A percentile compares a stretch with the other conserved stretches of the same genome.
These are phyloP conservation scores for Podospora pseudopauciseta DNA, from an alignment of 495 filamentous ascomycete species.

Conservation along the genomic window DNA sequence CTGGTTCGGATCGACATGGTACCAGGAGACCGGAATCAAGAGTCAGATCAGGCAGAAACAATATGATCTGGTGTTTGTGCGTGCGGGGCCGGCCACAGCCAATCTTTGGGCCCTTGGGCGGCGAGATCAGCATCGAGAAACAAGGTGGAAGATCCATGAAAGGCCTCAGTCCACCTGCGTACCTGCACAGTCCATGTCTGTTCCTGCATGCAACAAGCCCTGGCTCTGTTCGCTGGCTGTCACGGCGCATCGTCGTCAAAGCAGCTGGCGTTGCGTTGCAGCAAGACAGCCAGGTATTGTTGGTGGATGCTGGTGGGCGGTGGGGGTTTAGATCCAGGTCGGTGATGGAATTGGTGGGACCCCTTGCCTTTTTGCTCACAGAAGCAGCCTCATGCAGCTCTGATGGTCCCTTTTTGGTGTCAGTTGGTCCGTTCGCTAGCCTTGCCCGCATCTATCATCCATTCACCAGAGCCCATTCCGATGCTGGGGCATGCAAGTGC, in stretches of 20 bases:
- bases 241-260: neutral
- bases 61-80: neutral
- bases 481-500: neutral
- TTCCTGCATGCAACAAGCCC: slow-evolving; percentile 8
- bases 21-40: neutral
- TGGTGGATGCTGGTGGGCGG: neutral
- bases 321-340: neutral
- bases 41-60: neutral
- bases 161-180: neutral
- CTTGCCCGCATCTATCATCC: slow-evolving; percentile 1
- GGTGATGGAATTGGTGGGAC: neutral
- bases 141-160: neutral
- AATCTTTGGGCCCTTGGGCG: no score
- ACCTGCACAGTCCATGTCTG: neutral
- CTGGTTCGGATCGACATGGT: neutral
- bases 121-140: no score
- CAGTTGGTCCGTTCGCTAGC: slow-evolving; percentile 6
- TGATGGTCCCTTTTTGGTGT: neutral
- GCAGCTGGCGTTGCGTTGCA: slow-evolving; percentile 6
- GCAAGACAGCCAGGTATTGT: neutral
- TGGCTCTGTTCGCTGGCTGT: slow-evolving; percentile 1
- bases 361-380: neutral
- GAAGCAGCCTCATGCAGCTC: neutral
- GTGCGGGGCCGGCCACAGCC: neutral
- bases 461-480: neutral